Evolutionary conservation across 2,329 filamentous ascomycete genomes (phyloP).

Genomic region (Corinectria fuckeliana): DNA sequence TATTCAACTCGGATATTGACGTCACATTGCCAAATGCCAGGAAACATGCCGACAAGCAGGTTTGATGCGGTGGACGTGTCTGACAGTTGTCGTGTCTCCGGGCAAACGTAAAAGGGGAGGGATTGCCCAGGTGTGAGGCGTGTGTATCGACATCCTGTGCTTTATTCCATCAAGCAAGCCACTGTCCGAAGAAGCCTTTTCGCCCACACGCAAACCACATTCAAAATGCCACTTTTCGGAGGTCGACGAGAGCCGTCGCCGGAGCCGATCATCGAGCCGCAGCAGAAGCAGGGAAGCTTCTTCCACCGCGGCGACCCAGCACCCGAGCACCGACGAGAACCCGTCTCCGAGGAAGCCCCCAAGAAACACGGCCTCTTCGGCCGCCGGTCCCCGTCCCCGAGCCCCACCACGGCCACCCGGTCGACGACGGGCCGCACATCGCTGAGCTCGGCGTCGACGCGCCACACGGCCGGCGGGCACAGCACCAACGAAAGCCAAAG

Average conservation of each 20-base stretch:
- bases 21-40: constrained; percentile 26
- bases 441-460: constrained; percentile 14
- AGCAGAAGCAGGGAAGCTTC: constrained; percentile 8
- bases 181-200: too few relatives aligned
- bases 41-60: constrained; percentile 15
- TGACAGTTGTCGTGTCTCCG: neutral
- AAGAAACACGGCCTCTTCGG: constrained; percentile 46
- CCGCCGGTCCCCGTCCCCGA: constrained; percentile 38
- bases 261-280: constrained; percentile 37
- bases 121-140: neutral
- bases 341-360: constrained; percentile 31
- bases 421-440: constrained; percentile 23
- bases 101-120: neutral
- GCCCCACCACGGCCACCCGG: constrained; percentile 19
- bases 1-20: constrained; percentile 22
- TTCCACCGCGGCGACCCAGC: constrained; percentile 32
- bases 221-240: constrained; percentile 43
- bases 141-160: neutral
- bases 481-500: neutral
- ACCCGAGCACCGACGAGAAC: constrained; percentile 31
- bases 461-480: constrained; percentile 6
- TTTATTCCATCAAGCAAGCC: neutral
- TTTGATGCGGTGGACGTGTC: neutral
- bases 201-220: neutral
- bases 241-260: constrained; percentile 36